Evolutionary conservation across 352 stramenopile genomes (phyloP).

Genomic region (Phytophthora constricta): DNA sequence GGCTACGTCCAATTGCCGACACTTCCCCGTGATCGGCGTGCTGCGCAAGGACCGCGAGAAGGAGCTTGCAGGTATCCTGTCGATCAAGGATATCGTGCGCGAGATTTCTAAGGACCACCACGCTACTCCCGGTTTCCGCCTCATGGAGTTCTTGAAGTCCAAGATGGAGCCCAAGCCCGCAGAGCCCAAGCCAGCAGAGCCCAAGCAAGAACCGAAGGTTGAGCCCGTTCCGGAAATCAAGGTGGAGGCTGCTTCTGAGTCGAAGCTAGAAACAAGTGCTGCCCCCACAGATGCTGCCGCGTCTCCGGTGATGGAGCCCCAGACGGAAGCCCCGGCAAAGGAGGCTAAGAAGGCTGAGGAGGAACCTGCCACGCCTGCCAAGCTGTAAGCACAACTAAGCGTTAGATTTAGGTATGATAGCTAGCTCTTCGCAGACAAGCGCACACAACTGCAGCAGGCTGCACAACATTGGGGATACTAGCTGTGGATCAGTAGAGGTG

Average conservation of each 20-base stretch:
- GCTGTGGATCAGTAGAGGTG: neutral
- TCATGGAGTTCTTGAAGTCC: slow-evolving; percentile 90
- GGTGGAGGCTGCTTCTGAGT: slow-evolving; percentile 14
- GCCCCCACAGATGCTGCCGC: slow-evolving; percentile 6
- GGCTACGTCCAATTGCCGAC: slow-evolving; percentile 71
- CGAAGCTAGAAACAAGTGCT: slow-evolving; percentile 27
- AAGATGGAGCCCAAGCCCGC: slow-evolving; percentile 64
- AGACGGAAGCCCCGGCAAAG: slow-evolving; percentile 7
- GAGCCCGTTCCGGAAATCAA: slow-evolving; percentile 19
- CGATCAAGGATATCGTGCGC: slow-evolving; percentile 87
- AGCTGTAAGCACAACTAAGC: slow-evolving; percentile 18
- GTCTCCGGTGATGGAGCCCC: slow-evolving; percentile 8
- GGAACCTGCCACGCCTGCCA: slow-evolving; percentile 20
- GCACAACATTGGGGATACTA: slow-evolving; percentile 8
- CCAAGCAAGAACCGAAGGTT: slow-evolving; percentile 26
- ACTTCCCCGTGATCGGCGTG: slow-evolving; percentile 82
- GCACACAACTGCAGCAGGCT: slow-evolving; percentile 7
- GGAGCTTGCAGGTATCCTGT: slow-evolving; percentile 82
- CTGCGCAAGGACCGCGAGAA: slow-evolving; percentile 81
- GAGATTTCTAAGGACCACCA: slow-evolving; percentile 86
- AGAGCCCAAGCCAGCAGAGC: slow-evolving; percentile 41
- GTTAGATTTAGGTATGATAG: slow-evolving; percentile 14
- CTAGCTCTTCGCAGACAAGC: slow-evolving; percentile 14
- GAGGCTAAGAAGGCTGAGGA: slow-evolving; percentile 17
- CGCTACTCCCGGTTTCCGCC: slow-evolving; percentile 72